Evolutionary conservation across 2,329 filamentous ascomycete genomes (phyloP), one percentile per base, ranked within the genome.

Genomic region (Fusarium armeniacum): DNA sequence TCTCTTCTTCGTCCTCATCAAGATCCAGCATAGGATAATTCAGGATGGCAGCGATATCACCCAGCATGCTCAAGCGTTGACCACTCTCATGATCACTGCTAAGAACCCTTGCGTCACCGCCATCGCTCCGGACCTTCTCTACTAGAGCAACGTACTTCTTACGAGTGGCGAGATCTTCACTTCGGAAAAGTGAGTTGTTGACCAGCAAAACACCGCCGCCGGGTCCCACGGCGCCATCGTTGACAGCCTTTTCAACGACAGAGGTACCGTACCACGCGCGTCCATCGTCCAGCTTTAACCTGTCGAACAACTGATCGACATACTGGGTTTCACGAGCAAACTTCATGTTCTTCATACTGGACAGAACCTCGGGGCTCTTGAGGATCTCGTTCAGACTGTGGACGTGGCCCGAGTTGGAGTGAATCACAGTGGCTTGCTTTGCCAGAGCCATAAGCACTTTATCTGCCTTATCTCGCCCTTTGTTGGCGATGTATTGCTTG

Each of bases 1-100:
- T 41, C 33, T 82, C 82, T 7, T 83, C 83, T 10, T 82, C 89
- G 3, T 91, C 89, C 35, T 94, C 90, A 67, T 97, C 93, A 45
- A 97, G 83, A 71, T 97, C 94, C 20, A 88, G 82, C 38, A 98
- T 86, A 0, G 96, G 94, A 78, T 94, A 99, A 15, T 95, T 98
- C 68, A 98, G 82, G 30, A 98, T 91, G 2, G 94, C 94, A 18
- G 95, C 96, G 66, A 99, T 91, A 20, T 94, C 92, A 2, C 96
- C 94, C 64, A 98, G 79, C 15, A 90, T 91, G 71, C 94, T 93
- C 16, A 99, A 81, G 63, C 94, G 85, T 81, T 91, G 91, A 1
- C 96, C 96, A 78, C 94, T 98, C 82, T 98, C 95, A 79, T 98
- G 95, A 76, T 97, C 91, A 74, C 92, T 94, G 79, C 95, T 98